Evolutionary conservation across 495 filamentous ascomycete species (phyloP), one percentile per base, ranked within the genome.

Genomic region (Trichoderma erinaceum): DNA sequence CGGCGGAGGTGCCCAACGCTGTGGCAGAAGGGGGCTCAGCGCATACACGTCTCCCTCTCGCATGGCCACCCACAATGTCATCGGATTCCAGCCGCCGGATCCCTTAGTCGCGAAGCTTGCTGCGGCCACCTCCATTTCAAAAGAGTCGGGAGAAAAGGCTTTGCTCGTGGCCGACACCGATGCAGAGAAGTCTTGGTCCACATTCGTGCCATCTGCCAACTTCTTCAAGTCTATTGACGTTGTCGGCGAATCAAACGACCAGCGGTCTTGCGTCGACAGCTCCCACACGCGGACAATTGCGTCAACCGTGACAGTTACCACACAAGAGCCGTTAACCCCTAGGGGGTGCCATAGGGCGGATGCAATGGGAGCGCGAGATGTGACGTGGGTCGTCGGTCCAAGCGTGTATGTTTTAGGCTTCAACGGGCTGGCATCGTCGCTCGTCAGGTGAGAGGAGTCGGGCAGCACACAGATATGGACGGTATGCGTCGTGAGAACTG

Each of bases 61-160:
- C 92, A 96, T 97, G 18, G 90, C 92, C 58, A 96, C 78, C 92
- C 92, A 97, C 21, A 97, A 79, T 3, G 93, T 96, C 92, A 95
- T 96, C 16, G 91, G 83, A 8, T 90, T 89, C 93, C 93, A 97
- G 38, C 88, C 89, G 71, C 91, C 86, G 65, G 93, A 91, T 38
- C 87, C 89, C 66, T 79, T 87, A 23, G 87, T 87, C 0, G 89
- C 90, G 77, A 97, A 96, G 72, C 87, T 91, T 50, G 93, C 91
- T 6, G 92, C 88, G 15, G 90, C 91, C 15, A 93, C 90, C 70
- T 94, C 89, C 90, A 97, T 93, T 68, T 96, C 92, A 46, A 92
- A 82, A 7, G 83, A 82, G 73, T 97, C 93, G 0, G 92, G 89
- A 23, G 92, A 93, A 73, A 95, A 97, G 15, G 87, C 88, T 72